Conservation (phyloP, 129 eudicot species). For the Ambrosia artemisiifolia region DNA sequence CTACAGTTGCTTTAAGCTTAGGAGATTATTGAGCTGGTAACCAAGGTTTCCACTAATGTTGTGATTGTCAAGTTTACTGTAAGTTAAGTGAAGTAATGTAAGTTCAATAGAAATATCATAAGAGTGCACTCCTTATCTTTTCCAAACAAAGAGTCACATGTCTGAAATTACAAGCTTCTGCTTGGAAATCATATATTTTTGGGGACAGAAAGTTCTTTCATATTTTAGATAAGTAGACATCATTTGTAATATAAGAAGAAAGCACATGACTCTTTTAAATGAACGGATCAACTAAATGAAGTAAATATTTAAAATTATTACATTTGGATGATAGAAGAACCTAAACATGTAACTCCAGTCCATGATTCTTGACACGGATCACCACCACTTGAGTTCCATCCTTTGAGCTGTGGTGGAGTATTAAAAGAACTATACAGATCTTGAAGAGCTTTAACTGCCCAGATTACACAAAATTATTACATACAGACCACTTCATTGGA, state of each 20-base stretch:
- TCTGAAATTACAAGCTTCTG: too few relatives aligned
- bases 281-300: background rate
- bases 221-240: too few relatives aligned
- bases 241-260: too few relatives aligned
- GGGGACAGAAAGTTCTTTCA: too few relatives aligned
- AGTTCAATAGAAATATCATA: too few relatives aligned
- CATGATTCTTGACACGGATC: constrained; percentile 83
- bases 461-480: background rate
- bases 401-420: constrained; percentile 53
- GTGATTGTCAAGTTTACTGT: too few relatives aligned
- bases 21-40: constrained; percentile 45
- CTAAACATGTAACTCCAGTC: constrained; percentile 65
- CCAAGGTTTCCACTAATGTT: too few relatives aligned
- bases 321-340: constrained; percentile 65
- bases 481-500: background rate
- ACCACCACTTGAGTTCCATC: constrained; percentile 64
- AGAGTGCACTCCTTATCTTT: too few relatives aligned
- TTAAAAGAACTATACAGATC: constrained; percentile 66
- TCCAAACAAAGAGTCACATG: too few relatives aligned
- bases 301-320: constrained; percentile 33
- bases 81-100: too few relatives aligned
- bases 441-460: constrained; percentile 68
- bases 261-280: too few relatives aligned
- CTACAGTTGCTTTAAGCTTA: constrained; percentile 66
- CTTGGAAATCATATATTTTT: too few relatives aligned